Conservation (phyloP, 1,284 basidiomycete genomes). For the Microbotryum intermedium region DNA sequence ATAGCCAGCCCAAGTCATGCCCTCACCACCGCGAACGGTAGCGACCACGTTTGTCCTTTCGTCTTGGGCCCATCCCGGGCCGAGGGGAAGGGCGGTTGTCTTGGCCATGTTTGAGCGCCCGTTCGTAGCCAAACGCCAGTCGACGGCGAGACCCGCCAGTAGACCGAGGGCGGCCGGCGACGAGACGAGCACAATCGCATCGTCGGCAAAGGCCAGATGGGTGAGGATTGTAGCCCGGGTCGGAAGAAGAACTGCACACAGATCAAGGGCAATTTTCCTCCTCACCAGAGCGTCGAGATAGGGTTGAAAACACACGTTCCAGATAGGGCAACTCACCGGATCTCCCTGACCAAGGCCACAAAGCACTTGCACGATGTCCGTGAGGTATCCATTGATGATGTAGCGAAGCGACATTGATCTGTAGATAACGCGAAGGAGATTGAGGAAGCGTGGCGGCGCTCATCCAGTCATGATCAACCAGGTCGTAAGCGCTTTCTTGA, state of each 20-base stretch:
- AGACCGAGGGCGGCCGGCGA: background rate
- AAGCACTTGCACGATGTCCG: background rate
- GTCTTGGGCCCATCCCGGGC: background rate
- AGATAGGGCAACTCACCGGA: background rate
- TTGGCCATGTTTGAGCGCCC: conserved; percentile 1
- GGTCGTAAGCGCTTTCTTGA: conserved; percentile 2
- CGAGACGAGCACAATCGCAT: background rate
- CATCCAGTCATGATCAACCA: conserved; percentile 3
- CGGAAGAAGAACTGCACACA: too few relatives aligned
- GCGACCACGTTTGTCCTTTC: background rate
- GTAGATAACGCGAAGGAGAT: background rate
- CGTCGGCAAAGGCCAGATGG: conserved; percentile 3
- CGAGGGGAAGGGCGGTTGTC: background rate
- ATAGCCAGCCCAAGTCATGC: too few relatives aligned
- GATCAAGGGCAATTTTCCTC: background rate
- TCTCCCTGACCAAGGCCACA: background rate
- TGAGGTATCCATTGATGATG: conserved; percentile 4
- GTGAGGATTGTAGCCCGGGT: background rate
- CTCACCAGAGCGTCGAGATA: conserved; percentile 1
- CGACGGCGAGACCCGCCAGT: background rate
- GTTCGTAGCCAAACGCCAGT: background rate
- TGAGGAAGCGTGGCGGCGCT: background rate
- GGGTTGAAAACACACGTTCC: conserved; percentile 2
- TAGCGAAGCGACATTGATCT: background rate
- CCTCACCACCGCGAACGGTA: background rate